These are phyloP conservation scores for Cystoisospora suis DNA, from an alignment of 169 alveolate genomes.

Conservation along the genomic window DNA sequence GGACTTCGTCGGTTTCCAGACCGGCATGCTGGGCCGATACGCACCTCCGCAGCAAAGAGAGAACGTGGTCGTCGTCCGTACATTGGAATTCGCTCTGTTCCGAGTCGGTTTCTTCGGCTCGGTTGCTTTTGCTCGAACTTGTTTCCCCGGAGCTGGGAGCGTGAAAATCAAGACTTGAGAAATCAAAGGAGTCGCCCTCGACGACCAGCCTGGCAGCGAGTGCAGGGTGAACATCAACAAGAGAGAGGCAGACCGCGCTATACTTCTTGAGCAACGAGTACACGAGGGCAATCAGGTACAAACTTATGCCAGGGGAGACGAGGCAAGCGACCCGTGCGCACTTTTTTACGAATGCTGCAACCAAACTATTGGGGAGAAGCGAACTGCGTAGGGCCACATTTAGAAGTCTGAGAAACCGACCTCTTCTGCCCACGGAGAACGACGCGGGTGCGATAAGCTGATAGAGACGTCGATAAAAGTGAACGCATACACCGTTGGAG, in stretches of 20 bases:
- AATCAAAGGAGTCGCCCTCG: slow-evolving; percentile 50
- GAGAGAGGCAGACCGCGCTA: slow-evolving; percentile 17
- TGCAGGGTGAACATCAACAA: slow-evolving; percentile 36
- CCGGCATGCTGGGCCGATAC: neutral
- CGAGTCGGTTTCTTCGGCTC: neutral
- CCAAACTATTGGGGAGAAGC: slow-evolving; percentile 44
- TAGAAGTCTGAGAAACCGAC: slow-evolving; percentile 50
- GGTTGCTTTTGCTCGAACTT: neutral
- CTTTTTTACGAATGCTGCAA: slow-evolving; percentile 46
- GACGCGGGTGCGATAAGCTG: slow-evolving; percentile 53
- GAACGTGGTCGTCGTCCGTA: neutral
- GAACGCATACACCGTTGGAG: slow-evolving; percentile 10
- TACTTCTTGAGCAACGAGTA: slow-evolving; percentile 21
- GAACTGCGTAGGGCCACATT: slow-evolving; percentile 33
- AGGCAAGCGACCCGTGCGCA: slow-evolving; percentile 62
- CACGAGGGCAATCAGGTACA: slow-evolving; percentile 42
- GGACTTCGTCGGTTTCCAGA: neutral
- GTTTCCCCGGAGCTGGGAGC: neutral
- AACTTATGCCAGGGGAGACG: slow-evolving; percentile 38
- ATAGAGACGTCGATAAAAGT: slow-evolving; percentile 49
- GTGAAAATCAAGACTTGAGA: neutral
- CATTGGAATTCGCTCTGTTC: neutral
- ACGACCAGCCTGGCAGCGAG: slow-evolving; percentile 29
- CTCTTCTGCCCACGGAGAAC: neutral
- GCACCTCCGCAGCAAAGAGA: neutral